Conservation (phyloP, 2,329 filamentous ascomycete species). For the Pseudomassariella vexata region DNA sequence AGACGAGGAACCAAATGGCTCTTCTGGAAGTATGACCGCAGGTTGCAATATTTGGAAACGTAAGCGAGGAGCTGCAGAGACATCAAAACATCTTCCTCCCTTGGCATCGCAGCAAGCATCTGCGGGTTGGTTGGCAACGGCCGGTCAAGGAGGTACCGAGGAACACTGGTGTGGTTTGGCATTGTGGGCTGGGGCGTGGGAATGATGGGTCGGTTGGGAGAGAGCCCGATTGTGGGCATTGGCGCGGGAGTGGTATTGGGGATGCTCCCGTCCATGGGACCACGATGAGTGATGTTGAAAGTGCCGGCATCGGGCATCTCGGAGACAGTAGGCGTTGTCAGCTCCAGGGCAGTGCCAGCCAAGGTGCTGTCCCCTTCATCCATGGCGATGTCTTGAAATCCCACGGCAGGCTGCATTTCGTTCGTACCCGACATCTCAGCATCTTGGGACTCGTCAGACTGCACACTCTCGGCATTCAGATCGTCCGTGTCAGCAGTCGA, state of each 20-base stretch:
- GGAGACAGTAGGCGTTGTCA: slow-evolving; percentile 73
- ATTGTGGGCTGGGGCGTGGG: slow-evolving; percentile 71
- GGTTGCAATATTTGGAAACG: slow-evolving; percentile 96
- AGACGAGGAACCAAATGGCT: slow-evolving; percentile 90
- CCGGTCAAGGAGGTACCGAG: slow-evolving; percentile 74
- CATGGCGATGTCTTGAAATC: slow-evolving; percentile 76
- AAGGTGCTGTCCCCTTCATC: slow-evolving; percentile 77
- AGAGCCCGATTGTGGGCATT: slow-evolving; percentile 65
- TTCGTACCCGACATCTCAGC: slow-evolving; percentile 74
- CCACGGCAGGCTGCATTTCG: slow-evolving; percentile 75
- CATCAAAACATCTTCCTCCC: slow-evolving; percentile 97
- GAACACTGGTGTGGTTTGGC: slow-evolving; percentile 61
- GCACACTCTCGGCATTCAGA: slow-evolving; percentile 74
- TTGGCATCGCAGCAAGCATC: slow-evolving; percentile 84
- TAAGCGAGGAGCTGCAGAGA: slow-evolving; percentile 94
- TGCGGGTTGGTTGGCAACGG: slow-evolving; percentile 63
- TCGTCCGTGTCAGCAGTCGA: slow-evolving; percentile 90
- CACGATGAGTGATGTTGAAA: slow-evolving; percentile 89
- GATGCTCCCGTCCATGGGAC: slow-evolving; percentile 78
- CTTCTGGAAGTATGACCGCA: slow-evolving; percentile 90
- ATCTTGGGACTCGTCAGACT: slow-evolving; percentile 71
- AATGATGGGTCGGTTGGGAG: slow-evolving; percentile 65
- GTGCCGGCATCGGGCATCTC: slow-evolving; percentile 83
- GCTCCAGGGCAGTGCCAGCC: slow-evolving; percentile 65
- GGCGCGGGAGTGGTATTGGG: slow-evolving; percentile 64